Percentiles rank a stretch among this genome's conserved stretches.
phyloP scores from a whole-genome alignment of 1,284 basidiomycete species.

The Cryptococcus wingfieldii region DNA sequence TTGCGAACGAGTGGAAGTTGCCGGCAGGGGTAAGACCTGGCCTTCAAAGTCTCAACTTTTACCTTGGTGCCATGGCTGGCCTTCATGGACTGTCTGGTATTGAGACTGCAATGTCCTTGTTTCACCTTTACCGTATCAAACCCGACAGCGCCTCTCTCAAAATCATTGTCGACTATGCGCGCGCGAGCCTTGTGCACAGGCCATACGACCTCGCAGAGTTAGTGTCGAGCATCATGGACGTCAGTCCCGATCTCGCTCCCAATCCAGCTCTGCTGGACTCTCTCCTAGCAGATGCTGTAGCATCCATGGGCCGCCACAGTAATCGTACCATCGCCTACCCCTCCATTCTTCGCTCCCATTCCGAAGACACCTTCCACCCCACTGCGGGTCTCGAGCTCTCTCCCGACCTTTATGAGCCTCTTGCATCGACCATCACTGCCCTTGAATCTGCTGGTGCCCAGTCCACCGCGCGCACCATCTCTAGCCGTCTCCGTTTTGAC shows the following conservation, averaged over 20 bases:
- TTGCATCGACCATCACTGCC: constrained; percentile 11
- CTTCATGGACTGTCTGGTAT: constrained; percentile 5
- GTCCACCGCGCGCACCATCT: constrained; percentile 16
- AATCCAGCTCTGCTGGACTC: constrained; percentile 26
- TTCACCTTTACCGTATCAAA: constrained; percentile 8
- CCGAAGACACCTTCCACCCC: constrained; percentile 2
- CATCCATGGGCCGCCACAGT: background rate
- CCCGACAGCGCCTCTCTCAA: constrained; percentile 30
- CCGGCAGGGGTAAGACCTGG: constrained; percentile 9
- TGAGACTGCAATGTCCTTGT: constrained; percentile 5
- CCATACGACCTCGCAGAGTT: constrained; percentile 25
- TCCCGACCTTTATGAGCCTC: constrained; percentile 3
- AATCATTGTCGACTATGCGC: constrained; percentile 27
- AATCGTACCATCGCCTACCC: background rate
- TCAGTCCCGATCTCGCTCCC: constrained; percentile 12
- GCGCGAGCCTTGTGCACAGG: constrained; percentile 5
- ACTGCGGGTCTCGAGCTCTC: constrained; percentile 10
- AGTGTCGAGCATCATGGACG: constrained; percentile 17
- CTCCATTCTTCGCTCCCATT: background rate
- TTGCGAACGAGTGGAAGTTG: constrained; percentile 3
- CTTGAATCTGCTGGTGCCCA: constrained; percentile 9
- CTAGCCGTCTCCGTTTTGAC: constrained; percentile 33
- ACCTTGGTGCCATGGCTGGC: constrained; percentile 5
- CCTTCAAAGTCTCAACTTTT: constrained; percentile 5
- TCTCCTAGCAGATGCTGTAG: constrained; percentile 19